A percentile compares a stretch with the other conserved stretches of the same genome.
Conservation (phyloP, 2,329 filamentous ascomycete genomes). For the Sclerotinia borealis region DNA sequence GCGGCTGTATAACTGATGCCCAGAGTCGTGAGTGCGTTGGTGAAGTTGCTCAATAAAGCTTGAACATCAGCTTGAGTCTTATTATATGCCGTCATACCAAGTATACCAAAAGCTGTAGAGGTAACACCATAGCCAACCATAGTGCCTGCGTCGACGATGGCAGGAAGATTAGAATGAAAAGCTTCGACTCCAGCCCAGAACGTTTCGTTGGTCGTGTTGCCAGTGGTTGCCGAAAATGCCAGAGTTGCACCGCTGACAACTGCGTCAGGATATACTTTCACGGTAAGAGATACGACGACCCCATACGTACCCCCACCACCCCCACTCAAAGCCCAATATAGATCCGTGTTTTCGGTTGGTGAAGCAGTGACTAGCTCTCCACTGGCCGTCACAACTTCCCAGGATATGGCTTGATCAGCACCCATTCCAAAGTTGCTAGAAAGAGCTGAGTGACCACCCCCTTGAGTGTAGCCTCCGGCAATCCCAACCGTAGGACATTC, state of each 20-base stretch:
- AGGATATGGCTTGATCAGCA: constrained; percentile 53
- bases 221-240: constrained; percentile 34
- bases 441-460: constrained; percentile 53
- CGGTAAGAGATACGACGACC: constrained; percentile 49
- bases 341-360: constrained; percentile 43
- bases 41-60: constrained; percentile 42
- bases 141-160: constrained; percentile 44
- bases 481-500: constrained; percentile 52
- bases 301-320: constrained; percentile 55
- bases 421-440: constrained; percentile 50
- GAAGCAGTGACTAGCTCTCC: constrained; percentile 45
- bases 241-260: constrained; percentile 41
- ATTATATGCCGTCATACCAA: constrained; percentile 43
- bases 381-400: constrained; percentile 47
- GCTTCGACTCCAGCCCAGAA: constrained; percentile 45
- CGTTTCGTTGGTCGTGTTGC: constrained; percentile 31
- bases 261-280: constrained; percentile 43
- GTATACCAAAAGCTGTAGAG: constrained; percentile 41
- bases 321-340: constrained; percentile 59
- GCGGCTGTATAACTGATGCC: constrained; percentile 31
- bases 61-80: constrained; percentile 38
- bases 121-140: constrained; percentile 45
- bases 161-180: constrained; percentile 41
- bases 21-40: constrained; percentile 35
- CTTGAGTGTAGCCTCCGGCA: constrained; percentile 54